Base-by-base conservation (phyloP, 768 basidiomycete genomes). In the Sistotremastrum suecicum region DNA sequence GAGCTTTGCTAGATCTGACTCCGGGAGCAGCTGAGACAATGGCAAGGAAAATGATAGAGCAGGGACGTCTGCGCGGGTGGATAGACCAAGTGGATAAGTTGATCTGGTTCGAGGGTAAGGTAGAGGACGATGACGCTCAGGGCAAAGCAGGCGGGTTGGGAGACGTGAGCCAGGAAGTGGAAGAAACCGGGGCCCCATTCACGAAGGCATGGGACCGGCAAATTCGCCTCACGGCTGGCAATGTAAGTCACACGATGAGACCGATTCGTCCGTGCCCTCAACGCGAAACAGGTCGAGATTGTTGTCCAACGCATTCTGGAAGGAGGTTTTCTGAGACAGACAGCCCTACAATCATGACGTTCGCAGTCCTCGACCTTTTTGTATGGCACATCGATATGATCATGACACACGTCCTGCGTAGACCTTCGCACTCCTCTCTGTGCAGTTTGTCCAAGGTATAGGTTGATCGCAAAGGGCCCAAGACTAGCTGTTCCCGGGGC, bases 11-110 rank as follows among this genome's bases (percentile, higher is more conserved):
- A 41, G 87, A 90, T 58, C 66, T 98, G 51, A 83, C 87, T 3
- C 84, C 94, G 9, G 83, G 83, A 30, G 90, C 89, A 10, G 94
- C 94, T 11, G 95, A 99, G 64, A 89, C 81, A 1, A 97, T 98
- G 84, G 92, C 94, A 7, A 75, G 94, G 44, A 87, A 85, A 59
- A 99, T 99, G 95, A 95, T 99, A 43, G 91, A 97, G 58, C 95
- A 99, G 63, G 85, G 89, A 6, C 82, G 95, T 46, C 65, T 98
- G 50, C 80, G 86, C 50, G 95, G 86, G 30, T 81, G 80, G 48
- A 94, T 99, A 48, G 95, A 99, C 59, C 95, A 99, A 59, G 90
- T 97, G 9, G 88, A 94, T 48, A 81, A 76, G 53, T 71, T 98
- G 41, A 94, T 99, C 50, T 86, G 83, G 73, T 99, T 99, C 50